Conservation (phyloP, 352 stramenopile species). For the Globisporangium cederbergense region DNA sequence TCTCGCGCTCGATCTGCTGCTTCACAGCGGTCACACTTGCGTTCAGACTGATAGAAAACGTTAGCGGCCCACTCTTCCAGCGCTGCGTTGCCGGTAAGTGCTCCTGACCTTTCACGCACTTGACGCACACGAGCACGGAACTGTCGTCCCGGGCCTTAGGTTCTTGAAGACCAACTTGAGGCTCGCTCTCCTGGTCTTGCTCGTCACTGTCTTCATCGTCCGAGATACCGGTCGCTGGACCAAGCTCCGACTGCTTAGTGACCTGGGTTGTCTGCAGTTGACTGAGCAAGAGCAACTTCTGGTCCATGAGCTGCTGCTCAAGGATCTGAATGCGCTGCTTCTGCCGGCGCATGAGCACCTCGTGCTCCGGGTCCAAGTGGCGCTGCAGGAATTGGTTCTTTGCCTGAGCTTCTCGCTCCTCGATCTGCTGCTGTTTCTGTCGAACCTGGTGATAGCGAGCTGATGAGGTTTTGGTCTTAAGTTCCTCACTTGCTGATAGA, state of each 20-base stretch:
- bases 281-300: slow-evolving; percentile 39
- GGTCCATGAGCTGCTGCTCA: slow-evolving; percentile 64
- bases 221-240: background rate
- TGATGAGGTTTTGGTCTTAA: background rate
- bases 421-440: slow-evolving; percentile 1
- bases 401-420: background rate
- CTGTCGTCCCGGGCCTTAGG: background rate
- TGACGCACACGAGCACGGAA: slow-evolving; percentile 16
- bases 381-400: slow-evolving; percentile 14
- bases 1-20: slow-evolving; percentile 16
- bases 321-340: slow-evolving; percentile 54
- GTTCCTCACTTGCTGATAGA: background rate
- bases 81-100: slow-evolving; percentile 1
- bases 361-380: slow-evolving; percentile 10
- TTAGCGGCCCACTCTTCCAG: slow-evolving; percentile 7
- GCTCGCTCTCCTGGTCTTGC: background rate
- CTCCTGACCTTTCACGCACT: slow-evolving; percentile 17
- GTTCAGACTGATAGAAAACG: slow-evolving; percentile 5
- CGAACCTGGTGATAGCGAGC: background rate
- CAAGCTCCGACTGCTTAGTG: background rate
- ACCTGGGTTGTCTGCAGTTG: slow-evolving; percentile 13
- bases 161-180: background rate
- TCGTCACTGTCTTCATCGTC: slow-evolving; percentile 9
- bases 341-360: slow-evolving; percentile 34
- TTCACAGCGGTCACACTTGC: slow-evolving; percentile 10